Conservation (phyloP, 495 filamentous ascomycete genomes). For the Terfezia boudieri region DNA sequence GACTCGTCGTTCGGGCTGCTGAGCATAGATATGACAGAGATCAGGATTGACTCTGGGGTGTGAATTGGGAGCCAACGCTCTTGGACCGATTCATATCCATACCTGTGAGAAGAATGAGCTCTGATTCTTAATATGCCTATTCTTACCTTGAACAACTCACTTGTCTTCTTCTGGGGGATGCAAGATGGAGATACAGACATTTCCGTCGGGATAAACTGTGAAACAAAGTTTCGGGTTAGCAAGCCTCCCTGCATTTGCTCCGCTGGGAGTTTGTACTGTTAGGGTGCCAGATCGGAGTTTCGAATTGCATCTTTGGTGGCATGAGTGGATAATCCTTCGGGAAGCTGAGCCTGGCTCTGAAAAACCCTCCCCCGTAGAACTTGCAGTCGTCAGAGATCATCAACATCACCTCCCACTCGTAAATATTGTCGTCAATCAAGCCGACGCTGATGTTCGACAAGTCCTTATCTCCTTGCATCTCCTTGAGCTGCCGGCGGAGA, state of each 20-base stretch:
- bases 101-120: conserved; percentile 23
- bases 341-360: conserved; percentile 83
- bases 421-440: conserved; percentile 70
- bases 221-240: neutral
- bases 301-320: conserved; percentile 85
- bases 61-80: conserved; percentile 96
- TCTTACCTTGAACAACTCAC: conserved; percentile 7
- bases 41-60: conserved; percentile 92
- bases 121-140: neutral
- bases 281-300: conserved; percentile 83
- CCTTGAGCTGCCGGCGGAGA: conserved; percentile 65
- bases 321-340: conserved; percentile 87
- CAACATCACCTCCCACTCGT: conserved; percentile 97
- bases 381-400: conserved; percentile 97
- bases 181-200: conserved; percentile 93
- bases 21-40: conserved; percentile 96
- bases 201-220: conserved; percentile 71
- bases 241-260: neutral
- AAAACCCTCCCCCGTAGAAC: conserved; percentile 84
- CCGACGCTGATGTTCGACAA: conserved; percentile 88
- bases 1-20: conserved; percentile 97
- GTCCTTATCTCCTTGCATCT: conserved; percentile 79
- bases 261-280: conserved; percentile 41
- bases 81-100: conserved; percentile 91
- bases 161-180: conserved; percentile 94